Percentiles rank a stretch among this genome's conserved stretches.
Conservation (phyloP, 495 filamentous ascomycete species). For the Cercophora sp. region DNA sequence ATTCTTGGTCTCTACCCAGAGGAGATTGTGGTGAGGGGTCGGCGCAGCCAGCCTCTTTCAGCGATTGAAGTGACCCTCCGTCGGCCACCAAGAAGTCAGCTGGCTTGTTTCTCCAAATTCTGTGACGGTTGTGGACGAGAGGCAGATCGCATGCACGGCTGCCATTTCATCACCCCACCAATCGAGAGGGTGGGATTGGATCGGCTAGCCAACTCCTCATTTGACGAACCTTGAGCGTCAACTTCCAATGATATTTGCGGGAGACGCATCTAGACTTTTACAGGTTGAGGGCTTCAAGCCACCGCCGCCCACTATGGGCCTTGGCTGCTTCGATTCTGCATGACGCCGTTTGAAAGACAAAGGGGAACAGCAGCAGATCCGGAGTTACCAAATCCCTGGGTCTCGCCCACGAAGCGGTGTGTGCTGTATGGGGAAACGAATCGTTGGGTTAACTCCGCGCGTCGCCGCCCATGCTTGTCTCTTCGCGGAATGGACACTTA, state of each 20-base stretch:
- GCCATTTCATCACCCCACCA: too few species aligned
- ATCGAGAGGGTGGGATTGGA: too few species aligned
- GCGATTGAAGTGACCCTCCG: too few species aligned
- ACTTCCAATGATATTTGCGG: not conserved
- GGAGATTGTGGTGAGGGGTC: not conserved
- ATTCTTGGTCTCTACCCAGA: not conserved
- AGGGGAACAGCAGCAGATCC: not conserved
- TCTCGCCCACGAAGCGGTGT: not conserved
- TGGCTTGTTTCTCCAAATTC: too few species aligned
- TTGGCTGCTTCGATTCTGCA: not conserved
- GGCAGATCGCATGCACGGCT: too few species aligned
- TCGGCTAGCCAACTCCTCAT: too few species aligned
- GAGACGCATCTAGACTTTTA: not conserved
- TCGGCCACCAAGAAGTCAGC: too few species aligned
- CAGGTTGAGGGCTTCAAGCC: not conserved
- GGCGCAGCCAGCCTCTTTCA: too few species aligned
- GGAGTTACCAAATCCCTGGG: not conserved
- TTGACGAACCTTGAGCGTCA: too few species aligned
- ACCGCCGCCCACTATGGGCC: not conserved
- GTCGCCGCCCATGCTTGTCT: not conserved
- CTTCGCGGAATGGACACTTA: too few species aligned
- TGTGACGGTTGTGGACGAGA: too few species aligned
- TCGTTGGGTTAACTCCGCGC: not conserved
- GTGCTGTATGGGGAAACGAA: not conserved
- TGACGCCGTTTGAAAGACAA: not conserved